phyloP scores from a whole-genome alignment of 768 basidiomycete species.

The Kwoniella sp. region DNA sequence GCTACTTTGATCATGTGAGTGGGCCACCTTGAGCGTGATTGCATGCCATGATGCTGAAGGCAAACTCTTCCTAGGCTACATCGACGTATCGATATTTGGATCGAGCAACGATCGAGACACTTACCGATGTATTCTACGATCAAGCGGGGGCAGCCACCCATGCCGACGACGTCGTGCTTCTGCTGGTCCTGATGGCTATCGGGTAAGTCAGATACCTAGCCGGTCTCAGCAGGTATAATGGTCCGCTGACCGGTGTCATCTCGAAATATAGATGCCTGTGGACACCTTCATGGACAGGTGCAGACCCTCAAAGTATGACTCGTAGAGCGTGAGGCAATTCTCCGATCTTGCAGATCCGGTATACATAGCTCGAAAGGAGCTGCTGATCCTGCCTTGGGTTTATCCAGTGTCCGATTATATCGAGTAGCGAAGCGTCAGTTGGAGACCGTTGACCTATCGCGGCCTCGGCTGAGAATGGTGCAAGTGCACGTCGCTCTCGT shows the following conservation, averaged over 20 bases:
- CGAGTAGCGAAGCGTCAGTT: background rate
- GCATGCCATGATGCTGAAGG: too few relatives aligned
- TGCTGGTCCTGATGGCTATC: background rate
- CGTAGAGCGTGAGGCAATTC: background rate
- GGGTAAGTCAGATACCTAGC: background rate
- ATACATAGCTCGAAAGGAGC: too few relatives aligned
- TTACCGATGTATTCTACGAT: background rate
- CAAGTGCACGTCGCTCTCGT: background rate
- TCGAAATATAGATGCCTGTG: background rate
- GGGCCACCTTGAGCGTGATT: too few relatives aligned
- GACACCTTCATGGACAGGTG: background rate
- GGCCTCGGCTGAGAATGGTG: background rate
- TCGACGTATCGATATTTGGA: background rate
- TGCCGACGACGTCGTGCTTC: background rate
- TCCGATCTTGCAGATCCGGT: too few relatives aligned
- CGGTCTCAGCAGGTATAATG: too few relatives aligned
- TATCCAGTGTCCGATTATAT: background rate
- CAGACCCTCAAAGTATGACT: background rate
- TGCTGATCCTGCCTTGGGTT: background rate
- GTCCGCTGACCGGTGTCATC: background rate
- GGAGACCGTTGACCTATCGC: background rate
- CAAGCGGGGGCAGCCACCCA: background rate
- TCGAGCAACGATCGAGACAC: background rate
- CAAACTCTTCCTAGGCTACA: background rate
- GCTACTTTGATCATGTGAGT: background rate